A percentile compares a stretch with the other conserved stretches of the same genome.
Conservation (phyloP, 108 stramenopile species). For the Cylindrotheca fusiformis region DNA sequence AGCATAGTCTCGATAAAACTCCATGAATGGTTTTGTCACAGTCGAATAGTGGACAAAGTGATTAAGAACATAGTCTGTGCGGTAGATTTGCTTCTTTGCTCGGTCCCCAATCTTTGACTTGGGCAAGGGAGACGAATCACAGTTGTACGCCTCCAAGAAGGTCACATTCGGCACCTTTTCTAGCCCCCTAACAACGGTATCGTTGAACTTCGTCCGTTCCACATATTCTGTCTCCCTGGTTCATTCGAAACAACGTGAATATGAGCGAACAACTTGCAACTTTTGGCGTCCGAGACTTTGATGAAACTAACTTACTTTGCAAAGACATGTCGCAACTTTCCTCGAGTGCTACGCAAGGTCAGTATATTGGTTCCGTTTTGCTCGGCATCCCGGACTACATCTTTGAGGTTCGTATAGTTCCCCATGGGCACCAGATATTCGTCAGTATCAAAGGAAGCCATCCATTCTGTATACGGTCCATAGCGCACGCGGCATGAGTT, state of each 20-base stretch:
- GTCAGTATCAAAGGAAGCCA: conserved; percentile 65
- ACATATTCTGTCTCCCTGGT: neutral
- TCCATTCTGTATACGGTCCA: conserved; percentile 67
- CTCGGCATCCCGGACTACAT: conserved; percentile 51
- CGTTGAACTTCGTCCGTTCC: neutral
- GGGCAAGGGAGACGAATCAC: conserved; percentile 61
- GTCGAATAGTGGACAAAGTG: conserved; percentile 88
- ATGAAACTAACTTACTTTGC: conserved; percentile 19
- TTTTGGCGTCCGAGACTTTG: too few species aligned
- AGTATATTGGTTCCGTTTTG: conserved; percentile 47
- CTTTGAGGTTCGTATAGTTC: conserved; percentile 42
- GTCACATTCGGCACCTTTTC: conserved; percentile 47
- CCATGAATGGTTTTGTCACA: conserved; percentile 41
- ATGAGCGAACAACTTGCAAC: too few species aligned
- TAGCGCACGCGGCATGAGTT: conserved; percentile 59
- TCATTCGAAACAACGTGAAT: too few species aligned
- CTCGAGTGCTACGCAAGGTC: conserved; percentile 55
- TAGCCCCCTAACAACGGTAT: neutral
- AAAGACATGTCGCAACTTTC: conserved; percentile 20
- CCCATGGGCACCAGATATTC: conserved; percentile 75
- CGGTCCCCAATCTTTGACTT: conserved; percentile 66
- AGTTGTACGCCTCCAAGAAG: conserved; percentile 82
- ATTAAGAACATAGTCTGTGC: conserved; percentile 66
- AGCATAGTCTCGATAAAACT: conserved; percentile 33
- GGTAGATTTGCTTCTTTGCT: conserved; percentile 81